Evolutionary conservation across 164 flowering plant species (phyloP).

Genomic region (Chimonanthus salicifolius): DNA sequence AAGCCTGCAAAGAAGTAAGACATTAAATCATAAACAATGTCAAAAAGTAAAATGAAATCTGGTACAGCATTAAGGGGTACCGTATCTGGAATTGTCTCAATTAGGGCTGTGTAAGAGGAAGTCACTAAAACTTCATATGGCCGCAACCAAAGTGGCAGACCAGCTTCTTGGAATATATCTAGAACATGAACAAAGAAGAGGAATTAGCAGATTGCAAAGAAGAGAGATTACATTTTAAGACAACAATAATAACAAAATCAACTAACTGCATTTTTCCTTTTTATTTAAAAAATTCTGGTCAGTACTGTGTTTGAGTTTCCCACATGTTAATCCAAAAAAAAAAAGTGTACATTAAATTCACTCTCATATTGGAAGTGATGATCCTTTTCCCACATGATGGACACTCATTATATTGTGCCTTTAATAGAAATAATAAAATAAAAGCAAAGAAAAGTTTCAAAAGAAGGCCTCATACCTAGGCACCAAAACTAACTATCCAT

Average conservation of each 20-base stretch:
- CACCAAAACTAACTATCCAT: too few relatives aligned
- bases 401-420: too few relatives aligned
- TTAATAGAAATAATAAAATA: too few relatives aligned
- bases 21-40: not conserved
- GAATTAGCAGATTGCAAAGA: not conserved
- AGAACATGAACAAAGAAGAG: constrained; percentile 14
- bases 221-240: not conserved
- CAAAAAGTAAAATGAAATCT: not conserved
- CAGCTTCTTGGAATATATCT: constrained; percentile 99
- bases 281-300: too few relatives aligned
- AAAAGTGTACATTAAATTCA: too few relatives aligned
- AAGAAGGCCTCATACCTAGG: too few relatives aligned
- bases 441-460: too few relatives aligned
- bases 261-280: too few relatives aligned
- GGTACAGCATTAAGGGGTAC: constrained; percentile 29
- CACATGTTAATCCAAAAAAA: too few relatives aligned
- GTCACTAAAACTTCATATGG: constrained; percentile 97
- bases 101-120: constrained; percentile 94
- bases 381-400: too few relatives aligned
- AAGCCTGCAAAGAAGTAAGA: constrained; percentile 53
- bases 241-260: not conserved
- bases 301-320: too few relatives aligned
- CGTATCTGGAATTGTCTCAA: constrained; percentile 98
- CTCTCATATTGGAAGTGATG: too few relatives aligned
- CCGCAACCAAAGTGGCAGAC: constrained; percentile 96